A percentile compares a stretch with the other conserved stretches of the same genome.
phyloP scores from a whole-genome alignment of 495 filamentous ascomycete species.

The Trichoderma virens region DNA sequence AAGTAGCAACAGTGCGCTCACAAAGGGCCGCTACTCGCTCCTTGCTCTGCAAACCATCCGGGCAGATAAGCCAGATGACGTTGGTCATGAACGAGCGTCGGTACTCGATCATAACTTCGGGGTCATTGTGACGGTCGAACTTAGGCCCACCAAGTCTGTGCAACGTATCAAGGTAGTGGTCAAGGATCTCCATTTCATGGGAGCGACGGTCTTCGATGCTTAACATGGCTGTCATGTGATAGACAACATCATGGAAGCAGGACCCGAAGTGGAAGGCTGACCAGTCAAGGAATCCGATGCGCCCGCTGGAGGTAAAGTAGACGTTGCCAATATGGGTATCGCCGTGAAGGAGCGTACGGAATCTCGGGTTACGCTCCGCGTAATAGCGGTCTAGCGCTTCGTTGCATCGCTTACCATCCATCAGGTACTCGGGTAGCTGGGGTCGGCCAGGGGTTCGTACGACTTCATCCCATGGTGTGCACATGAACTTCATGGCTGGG shows the following conservation, averaged over 20 bases:
- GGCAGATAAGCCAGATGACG: constrained; percentile 57
- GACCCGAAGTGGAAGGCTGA: constrained; percentile 21
- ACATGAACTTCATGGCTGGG: constrained; percentile 17
- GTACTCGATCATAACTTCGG: constrained; percentile 20
- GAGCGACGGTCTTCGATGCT: constrained; percentile 58
- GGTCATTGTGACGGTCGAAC: constrained; percentile 20
- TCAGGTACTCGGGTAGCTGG: constrained; percentile 17
- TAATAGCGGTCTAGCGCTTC: constrained; percentile 20
- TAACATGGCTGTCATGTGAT: constrained; percentile 18
- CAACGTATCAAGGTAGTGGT: constrained; percentile 45
- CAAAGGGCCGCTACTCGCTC: constrained; percentile 11
- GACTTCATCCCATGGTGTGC: constrained; percentile 16
- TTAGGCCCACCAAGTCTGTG: constrained; percentile 16
- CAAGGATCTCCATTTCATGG: constrained; percentile 60
- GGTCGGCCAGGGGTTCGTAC: constrained; percentile 17
- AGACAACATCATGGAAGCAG: constrained; percentile 22
- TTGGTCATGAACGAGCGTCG: constrained; percentile 18
- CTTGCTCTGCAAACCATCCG: constrained; percentile 24
- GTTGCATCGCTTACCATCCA: constrained; percentile 20
- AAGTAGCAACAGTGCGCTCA: constrained; percentile 15
- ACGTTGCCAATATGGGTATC: constrained; percentile 23
- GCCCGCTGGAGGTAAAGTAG: constrained; percentile 18
- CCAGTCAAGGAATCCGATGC: constrained; percentile 23
- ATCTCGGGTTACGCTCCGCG: constrained; percentile 20
- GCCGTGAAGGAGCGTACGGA: constrained; percentile 21